A percentile compares a stretch with the other conserved stretches of the same genome.
These are phyloP conservation scores for Colletotrichum graminicola DNA, from an alignment of 2,329 filamentous ascomycete species.

Conservation along the genomic window DNA sequence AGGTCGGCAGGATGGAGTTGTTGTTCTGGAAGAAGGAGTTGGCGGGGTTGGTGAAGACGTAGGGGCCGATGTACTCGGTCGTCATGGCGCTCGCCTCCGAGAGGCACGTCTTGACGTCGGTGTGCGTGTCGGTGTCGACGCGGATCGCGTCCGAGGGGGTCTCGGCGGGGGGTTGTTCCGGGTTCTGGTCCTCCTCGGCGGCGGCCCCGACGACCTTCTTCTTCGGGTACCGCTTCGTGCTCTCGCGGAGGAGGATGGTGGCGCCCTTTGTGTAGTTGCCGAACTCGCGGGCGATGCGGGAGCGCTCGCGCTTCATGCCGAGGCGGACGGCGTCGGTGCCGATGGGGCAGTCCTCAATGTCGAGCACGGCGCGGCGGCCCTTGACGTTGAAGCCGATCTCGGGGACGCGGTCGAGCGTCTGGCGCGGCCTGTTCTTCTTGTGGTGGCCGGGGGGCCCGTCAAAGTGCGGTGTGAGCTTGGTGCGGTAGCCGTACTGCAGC, in stretches of 20 bases:
- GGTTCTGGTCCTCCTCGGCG: constrained; percentile 51
- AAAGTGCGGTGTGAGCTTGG: constrained; percentile 97
- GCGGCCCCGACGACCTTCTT: constrained; percentile 52
- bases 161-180: constrained; percentile 44
- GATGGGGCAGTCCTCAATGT: constrained; percentile 98
- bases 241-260: constrained; percentile 90
- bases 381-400: constrained; percentile 93
- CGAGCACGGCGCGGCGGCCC: constrained; percentile 81
- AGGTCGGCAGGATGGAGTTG: constrained; percentile 91
- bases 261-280: constrained; percentile 82
- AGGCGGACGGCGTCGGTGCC: constrained; percentile 86
- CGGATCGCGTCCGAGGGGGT: constrained; percentile 57
- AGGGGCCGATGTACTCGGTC: constrained; percentile 89
- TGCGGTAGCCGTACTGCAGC: constrained; percentile 92
- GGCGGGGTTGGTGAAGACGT: constrained; percentile 89
- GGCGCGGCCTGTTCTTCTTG: constrained; percentile 60
- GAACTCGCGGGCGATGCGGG: constrained; percentile 78
- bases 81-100: constrained; percentile 86
- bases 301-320: constrained; percentile 84
- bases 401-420: constrained; percentile 72
- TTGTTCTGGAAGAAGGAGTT: constrained; percentile 99
- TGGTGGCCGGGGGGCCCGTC: constrained; percentile 76
- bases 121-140: constrained; percentile 70
- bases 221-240: constrained; percentile 76
- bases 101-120: constrained; percentile 88